Evolutionary conservation across 2,329 filamentous ascomycete genomes (phyloP).

Genomic region (Diplodia intermedia): DNA sequence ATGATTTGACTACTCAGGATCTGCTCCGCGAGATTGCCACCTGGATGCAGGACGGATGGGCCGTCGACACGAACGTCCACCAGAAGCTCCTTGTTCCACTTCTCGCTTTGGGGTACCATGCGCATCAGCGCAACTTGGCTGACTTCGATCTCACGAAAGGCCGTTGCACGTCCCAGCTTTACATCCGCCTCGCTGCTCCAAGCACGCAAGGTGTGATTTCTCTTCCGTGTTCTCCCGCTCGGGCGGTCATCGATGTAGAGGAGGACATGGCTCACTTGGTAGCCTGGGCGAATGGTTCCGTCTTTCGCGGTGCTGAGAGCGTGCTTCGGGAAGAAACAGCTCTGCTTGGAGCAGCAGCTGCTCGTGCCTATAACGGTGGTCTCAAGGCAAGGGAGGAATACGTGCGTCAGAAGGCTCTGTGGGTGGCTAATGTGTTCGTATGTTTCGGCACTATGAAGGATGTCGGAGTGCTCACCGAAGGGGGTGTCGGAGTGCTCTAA

Average conservation of each 20-base stretch:
- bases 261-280: constrained; percentile 21
- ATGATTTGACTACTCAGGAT: neutral
- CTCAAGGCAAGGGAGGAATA: neutral
- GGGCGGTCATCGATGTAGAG: neutral
- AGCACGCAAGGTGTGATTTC: neutral
- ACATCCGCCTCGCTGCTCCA: constrained; percentile 7
- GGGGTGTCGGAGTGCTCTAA: neutral
- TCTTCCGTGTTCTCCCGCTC: neutral
- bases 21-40: constrained; percentile 15
- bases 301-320: constrained; percentile 16
- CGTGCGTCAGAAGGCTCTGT: constrained; percentile 3
- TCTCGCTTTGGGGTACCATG: constrained; percentile 10
- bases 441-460: constrained; percentile 7
- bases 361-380: neutral
- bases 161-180: constrained; percentile 10
- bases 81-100: constrained; percentile 20
- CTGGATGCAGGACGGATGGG: constrained; percentile 22
- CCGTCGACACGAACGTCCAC: constrained; percentile 1
- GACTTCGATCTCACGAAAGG: constrained; percentile 16
- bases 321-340: constrained; percentile 16
- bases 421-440: constrained; percentile 20
- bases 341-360: constrained; percentile 6
- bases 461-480: neutral
- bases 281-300: constrained; percentile 16
- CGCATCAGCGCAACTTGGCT: neutral